Evolutionary conservation across 805 yeast genomes (phyloP).

Genomic region (Metschnikowia gruessii): DNA sequence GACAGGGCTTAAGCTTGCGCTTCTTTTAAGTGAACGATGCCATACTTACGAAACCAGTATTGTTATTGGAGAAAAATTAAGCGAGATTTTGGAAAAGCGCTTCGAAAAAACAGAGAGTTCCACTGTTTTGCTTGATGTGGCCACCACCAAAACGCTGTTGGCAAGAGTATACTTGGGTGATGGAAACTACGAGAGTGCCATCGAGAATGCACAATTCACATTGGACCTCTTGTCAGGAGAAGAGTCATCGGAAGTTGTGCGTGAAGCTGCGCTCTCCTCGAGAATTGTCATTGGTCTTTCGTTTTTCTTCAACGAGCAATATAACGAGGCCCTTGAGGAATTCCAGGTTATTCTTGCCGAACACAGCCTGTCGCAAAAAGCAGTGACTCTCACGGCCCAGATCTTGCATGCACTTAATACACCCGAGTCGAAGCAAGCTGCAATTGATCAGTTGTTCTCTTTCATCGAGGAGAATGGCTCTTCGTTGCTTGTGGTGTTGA

Average conservation of each 20-base stretch:
- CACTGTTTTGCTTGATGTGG: slow-evolving; percentile 46
- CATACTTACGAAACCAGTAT: slow-evolving; percentile 58
- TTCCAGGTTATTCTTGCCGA: slow-evolving; percentile 56
- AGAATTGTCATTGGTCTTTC: slow-evolving; percentile 71
- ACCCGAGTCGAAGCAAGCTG: slow-evolving; percentile 76
- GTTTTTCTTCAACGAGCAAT: slow-evolving; percentile 58
- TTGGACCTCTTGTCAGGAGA: slow-evolving; percentile 47
- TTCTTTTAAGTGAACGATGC: slow-evolving; percentile 64
- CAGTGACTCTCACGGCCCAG: slow-evolving; percentile 74
- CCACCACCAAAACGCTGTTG: slow-evolving; percentile 61
- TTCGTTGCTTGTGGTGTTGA: slow-evolving; percentile 61
- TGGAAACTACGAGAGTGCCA: slow-evolving; percentile 52
- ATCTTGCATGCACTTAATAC: slow-evolving; percentile 74
- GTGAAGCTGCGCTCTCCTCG: slow-evolving; percentile 49
- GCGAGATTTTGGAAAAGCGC: slow-evolving; percentile 48
- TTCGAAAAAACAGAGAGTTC: slow-evolving; percentile 57
- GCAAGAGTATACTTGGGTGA: slow-evolving; percentile 70
- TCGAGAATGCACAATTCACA: slow-evolving; percentile 58
- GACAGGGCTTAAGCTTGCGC: slow-evolving; percentile 54
- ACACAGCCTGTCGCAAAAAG: slow-evolving; percentile 57
- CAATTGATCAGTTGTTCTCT: slow-evolving; percentile 74
- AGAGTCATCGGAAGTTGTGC: slow-evolving; percentile 24
- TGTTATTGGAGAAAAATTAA: slow-evolving; percentile 44
- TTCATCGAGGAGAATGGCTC: slow-evolving; percentile 64
- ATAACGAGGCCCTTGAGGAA: slow-evolving; percentile 63